Evolutionary conservation across 2,329 filamentous ascomycete genomes (phyloP).

Genomic region (Diaporthe batatas): DNA sequence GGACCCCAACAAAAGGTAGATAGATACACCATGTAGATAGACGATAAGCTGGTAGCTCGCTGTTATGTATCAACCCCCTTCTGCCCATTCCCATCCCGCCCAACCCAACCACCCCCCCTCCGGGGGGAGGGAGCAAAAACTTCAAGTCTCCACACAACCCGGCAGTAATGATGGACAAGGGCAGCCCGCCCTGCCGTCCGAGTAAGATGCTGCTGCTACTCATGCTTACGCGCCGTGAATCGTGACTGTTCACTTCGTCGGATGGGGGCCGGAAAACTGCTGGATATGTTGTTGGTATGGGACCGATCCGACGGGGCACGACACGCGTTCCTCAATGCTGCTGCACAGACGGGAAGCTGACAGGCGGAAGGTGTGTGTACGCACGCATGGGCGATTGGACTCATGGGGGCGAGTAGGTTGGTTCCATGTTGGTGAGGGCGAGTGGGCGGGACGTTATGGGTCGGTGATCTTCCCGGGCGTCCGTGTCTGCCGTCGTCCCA

Average conservation of each 20-base stretch:
- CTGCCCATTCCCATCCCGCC: no score
- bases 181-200: not conserved
- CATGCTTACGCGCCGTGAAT: not conserved
- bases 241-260: not conserved
- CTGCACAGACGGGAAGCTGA: slow-evolving; percentile 27
- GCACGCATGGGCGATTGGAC: not conserved
- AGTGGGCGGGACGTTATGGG: not conserved
- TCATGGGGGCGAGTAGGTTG: not conserved
- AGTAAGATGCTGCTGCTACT: no score
- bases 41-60: no score
- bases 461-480: not conserved
- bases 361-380: not conserved
- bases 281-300: no score
- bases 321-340: not conserved
- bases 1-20: no score
- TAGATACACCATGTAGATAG: no score
- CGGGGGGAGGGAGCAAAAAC: no score
- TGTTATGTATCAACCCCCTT: no score
- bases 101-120: no score
- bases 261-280: not conserved
- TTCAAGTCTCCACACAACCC: no score
- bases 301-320: not conserved
- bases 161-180: no score
- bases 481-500: slow-evolving; percentile 16
- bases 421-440: no score